Base-by-base conservation (phyloP, 2,329 filamentous ascomycete species). In the Gaeumannomyces tritici region DNA sequence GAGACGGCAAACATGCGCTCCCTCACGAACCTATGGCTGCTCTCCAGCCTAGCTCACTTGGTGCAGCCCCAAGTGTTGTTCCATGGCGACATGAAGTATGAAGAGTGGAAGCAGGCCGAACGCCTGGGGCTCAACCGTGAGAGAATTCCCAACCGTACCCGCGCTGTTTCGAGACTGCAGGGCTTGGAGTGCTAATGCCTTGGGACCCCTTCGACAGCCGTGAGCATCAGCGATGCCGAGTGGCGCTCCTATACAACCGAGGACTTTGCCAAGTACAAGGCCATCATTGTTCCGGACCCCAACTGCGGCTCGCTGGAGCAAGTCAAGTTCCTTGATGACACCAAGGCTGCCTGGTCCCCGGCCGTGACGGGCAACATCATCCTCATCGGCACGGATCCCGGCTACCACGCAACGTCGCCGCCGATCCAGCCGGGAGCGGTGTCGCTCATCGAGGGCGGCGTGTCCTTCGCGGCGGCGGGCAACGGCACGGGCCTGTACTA, bases 261-360 rank as follows among this genome's bases (percentile, higher is more conserved):
- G 47, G 77, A 80, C 63, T 79, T 79, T 67, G 71, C 75, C 57
- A 70, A 72, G 62, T 80, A 73, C 73, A 77, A 76, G 67, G 77
- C 77, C 15, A 75, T 80, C 60, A 68, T 80, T 61, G 69, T 79
- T 51, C 73, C 75, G 8, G 77, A 80, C 63, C 72, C 75, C 13
- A 68, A 70, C 58, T 74, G 73, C 63, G 70, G 69, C 67, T 60
- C 60, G 24, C 60, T 66, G 68, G 63, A 62, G 60, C 65, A 66
- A 18, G 70, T 79, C 62, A 66, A 71, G 31, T 75, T 77, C 62
- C 69, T 79, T 12, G 69, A 73, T 33, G 71, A 73, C 51, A 75
- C 75, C 28, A 76, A 76, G 63, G 65, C 68, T 4, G 66, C 66
- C 12, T 78, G 76, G 76, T 73, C 73, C 9, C 73, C 75, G 21